Conservation (phyloP, 2,329 filamentous ascomycete species). For the Pseudocercospora fuligena region DNA sequence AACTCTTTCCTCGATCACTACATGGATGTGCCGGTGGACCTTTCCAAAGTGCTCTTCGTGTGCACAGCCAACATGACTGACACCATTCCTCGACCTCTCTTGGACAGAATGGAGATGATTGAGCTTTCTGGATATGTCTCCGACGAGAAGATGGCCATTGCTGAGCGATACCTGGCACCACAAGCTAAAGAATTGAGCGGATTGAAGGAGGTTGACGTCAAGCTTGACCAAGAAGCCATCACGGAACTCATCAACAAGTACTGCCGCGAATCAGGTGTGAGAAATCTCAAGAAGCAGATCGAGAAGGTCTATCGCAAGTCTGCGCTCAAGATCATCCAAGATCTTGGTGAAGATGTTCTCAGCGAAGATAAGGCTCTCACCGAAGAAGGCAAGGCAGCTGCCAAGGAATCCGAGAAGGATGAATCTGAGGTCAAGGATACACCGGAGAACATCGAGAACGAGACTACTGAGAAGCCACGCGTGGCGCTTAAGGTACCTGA, state of each 20-base stretch:
- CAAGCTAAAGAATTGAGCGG: constrained; percentile 94
- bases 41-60: constrained; percentile 97
- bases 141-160: constrained; percentile 99
- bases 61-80: constrained; percentile 99
- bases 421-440: constrained; percentile 66
- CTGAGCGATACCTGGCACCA: constrained; percentile 87
- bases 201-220: constrained; percentile 87
- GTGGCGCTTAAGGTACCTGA: constrained; percentile 83
- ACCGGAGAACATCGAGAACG: constrained; percentile 59
- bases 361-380: constrained; percentile 83
- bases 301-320: constrained; percentile 99
- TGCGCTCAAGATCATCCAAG: constrained; percentile 94
- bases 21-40: constrained; percentile 95
- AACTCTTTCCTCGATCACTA: constrained; percentile 97
- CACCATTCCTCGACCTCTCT: constrained; percentile 88
- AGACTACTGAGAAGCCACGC: constrained; percentile 70
- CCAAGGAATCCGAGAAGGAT: constrained; percentile 73
- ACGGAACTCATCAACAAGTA: constrained; percentile 98
- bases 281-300: constrained; percentile 98
- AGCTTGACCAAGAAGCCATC: constrained; percentile 83
- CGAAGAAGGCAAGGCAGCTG: constrained; percentile 79
- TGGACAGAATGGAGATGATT: constrained; percentile 98
- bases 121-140: constrained; percentile 94
- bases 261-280: constrained; percentile 93
- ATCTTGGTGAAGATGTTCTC: constrained; percentile 83